phyloP scores from a whole-genome alignment of 2,329 filamentous ascomycete genomes.

The Exophiala calicioides region DNA sequence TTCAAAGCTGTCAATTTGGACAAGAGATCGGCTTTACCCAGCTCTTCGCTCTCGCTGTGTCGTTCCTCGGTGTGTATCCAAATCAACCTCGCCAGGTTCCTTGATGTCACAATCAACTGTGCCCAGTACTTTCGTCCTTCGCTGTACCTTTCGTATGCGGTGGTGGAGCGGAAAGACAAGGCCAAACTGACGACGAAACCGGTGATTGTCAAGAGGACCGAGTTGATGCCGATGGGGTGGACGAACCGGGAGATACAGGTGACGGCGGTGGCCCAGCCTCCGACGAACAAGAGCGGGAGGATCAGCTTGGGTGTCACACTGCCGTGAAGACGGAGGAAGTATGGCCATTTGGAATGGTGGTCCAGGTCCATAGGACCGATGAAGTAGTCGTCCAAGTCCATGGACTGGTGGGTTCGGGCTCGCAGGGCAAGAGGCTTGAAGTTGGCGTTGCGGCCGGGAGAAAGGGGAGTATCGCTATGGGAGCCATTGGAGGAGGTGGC shows the following conservation, averaged over 20 bases:
- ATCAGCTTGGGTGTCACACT: conserved; percentile 74
- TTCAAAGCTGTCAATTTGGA: conserved; percentile 74
- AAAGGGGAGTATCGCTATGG: conserved; percentile 9
- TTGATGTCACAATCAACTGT: conserved; percentile 55
- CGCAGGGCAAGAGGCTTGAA: conserved; percentile 25
- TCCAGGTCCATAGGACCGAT: conserved; percentile 65
- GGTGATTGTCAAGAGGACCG: conserved; percentile 71
- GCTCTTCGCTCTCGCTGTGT: conserved; percentile 46
- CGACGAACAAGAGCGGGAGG: conserved; percentile 64
- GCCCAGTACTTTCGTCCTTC: conserved; percentile 66
- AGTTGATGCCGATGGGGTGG: conserved; percentile 57
- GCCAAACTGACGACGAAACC: conserved; percentile 80
- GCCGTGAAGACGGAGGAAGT: conserved; percentile 74
- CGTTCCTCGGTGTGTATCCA: conserved; percentile 76
- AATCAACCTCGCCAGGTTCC: conserved; percentile 67
- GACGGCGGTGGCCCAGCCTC: conserved; percentile 65
- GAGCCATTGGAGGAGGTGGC: conserved; percentile 24
- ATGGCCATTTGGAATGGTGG: conserved; percentile 74
- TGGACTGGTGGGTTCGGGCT: conserved; percentile 31
- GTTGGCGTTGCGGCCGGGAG: conserved; percentile 18
- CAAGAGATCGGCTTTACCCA: conserved; percentile 66
- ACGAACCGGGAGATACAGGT: conserved; percentile 57
- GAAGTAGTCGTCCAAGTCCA: conserved; percentile 64
- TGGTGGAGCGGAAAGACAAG: conserved; percentile 75
- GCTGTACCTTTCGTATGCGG: conserved; percentile 71